These are phyloP conservation scores for Amanita polypyramis DNA, from an alignment of 768 basidiomycete genomes.

Conservation along the genomic window DNA sequence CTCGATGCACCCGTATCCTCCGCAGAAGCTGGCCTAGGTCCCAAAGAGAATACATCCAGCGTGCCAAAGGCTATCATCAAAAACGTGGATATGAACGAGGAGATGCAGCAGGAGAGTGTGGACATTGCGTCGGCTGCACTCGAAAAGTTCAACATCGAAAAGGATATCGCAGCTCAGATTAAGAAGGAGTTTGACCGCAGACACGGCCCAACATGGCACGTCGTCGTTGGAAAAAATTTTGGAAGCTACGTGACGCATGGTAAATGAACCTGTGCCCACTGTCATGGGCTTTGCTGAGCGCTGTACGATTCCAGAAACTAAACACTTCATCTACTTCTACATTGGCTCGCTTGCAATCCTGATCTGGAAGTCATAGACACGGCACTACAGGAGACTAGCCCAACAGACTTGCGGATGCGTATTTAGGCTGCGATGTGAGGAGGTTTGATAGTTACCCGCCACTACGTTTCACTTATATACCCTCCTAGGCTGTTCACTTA, in stretches of 20 bases:
- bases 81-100: slow-evolving; percentile 93
- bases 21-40: slow-evolving; percentile 30
- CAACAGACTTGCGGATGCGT: background rate
- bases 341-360: slow-evolving; percentile 87
- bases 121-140: slow-evolving; percentile 80
- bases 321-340: slow-evolving; percentile 99
- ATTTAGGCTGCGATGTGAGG: slow-evolving; percentile 1
- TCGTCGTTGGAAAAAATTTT: slow-evolving; percentile 98
- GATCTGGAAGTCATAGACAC: slow-evolving; percentile 80
- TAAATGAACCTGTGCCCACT: slow-evolving; percentile 22
- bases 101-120: slow-evolving; percentile 92
- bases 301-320: slow-evolving; percentile 59
- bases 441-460: background rate
- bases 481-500: background rate
- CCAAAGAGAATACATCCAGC: slow-evolving; percentile 27
- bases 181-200: slow-evolving; percentile 96
- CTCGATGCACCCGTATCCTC: slow-evolving; percentile 50
- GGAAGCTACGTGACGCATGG: slow-evolving; percentile 97
- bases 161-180: slow-evolving; percentile 96
- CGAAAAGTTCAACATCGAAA: slow-evolving; percentile 91
- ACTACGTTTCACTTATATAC: background rate
- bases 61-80: slow-evolving; percentile 86
- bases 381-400: background rate
- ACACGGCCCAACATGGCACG: slow-evolving; percentile 95
- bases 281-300: slow-evolving; percentile 5